Evolutionary conservation across 345 rosid species (phyloP).

Genomic region (Eucalyptus sideroxylon): DNA sequence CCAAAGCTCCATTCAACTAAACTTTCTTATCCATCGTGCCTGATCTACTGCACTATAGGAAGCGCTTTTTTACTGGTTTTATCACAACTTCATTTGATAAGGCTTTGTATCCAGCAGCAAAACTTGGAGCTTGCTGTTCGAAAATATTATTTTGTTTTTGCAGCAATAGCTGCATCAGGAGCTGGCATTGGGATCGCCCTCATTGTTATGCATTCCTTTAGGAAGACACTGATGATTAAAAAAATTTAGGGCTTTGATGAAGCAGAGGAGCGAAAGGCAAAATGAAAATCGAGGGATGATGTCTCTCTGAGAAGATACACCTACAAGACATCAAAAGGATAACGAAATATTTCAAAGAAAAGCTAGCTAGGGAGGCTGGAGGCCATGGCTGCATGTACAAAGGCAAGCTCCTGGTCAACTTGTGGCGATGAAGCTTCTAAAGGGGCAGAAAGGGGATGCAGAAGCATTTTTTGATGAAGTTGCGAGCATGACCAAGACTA

Average conservation of each 20-base stretch:
- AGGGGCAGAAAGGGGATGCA: not conserved
- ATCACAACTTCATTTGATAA: not conserved
- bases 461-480: not conserved
- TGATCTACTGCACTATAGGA: not conserved
- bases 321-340: not conserved
- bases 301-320: not conserved
- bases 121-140: not conserved
- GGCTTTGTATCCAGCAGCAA: not conserved
- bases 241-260: not conserved
- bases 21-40: not conserved
- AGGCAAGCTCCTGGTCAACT: not conserved
- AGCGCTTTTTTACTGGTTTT: not conserved
- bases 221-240: not conserved
- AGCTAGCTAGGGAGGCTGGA: not conserved
- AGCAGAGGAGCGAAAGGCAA: not conserved
- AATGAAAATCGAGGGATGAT: not conserved
- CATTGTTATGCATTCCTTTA: not conserved
- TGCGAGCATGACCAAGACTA: not conserved
- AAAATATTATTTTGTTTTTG: not conserved
- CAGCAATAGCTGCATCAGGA: too few relatives aligned
- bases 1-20: too few relatives aligned
- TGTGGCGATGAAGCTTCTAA: not conserved
- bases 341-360: not conserved
- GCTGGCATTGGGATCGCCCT: not conserved
- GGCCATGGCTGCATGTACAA: not conserved